A percentile compares a stretch with the other conserved stretches of the same genome.
Conservation (phyloP, 2,329 filamentous ascomycete species). For the Alternaria angustiovoidea region DNA sequence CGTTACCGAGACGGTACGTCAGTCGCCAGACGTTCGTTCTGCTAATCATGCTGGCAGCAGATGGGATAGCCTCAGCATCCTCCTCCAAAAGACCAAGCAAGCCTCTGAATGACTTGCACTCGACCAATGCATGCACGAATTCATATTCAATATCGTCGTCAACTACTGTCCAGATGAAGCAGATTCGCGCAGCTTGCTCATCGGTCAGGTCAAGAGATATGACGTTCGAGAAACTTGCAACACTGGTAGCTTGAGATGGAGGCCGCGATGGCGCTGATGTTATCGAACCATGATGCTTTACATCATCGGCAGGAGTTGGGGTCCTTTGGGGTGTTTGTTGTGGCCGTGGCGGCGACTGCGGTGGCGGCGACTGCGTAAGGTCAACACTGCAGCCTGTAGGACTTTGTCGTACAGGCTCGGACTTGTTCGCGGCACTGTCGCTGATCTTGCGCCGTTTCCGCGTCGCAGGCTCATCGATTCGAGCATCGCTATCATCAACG, state of each 20-base stretch:
- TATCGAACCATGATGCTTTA: not conserved
- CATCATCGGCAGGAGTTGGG: not conserved
- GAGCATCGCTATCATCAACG: not conserved
- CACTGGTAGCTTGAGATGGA: not conserved
- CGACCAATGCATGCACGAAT: conserved; percentile 10
- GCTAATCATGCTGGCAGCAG: conserved; percentile 7
- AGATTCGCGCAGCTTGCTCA: conserved; percentile 15
- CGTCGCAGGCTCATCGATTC: not conserved
- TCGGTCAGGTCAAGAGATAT: conserved; percentile 12
- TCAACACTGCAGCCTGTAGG: not conserved
- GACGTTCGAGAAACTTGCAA: not conserved
- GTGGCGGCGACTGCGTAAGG: not conserved
- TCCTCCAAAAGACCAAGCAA: conserved; percentile 11
- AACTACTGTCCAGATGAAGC: conserved; percentile 17
- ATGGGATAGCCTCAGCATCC: conserved; percentile 9
- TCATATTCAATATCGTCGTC: conserved; percentile 15
- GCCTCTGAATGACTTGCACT: conserved; percentile 17
- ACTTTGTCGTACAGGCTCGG: not conserved
- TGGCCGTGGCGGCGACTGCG: not conserved
- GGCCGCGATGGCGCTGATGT: not conserved
- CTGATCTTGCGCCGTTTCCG: conserved; percentile 7
- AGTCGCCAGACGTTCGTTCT: conserved; percentile 18
- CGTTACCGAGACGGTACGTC: conserved; percentile 11
- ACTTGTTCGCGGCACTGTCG: not conserved
- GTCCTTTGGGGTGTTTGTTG: not conserved